Conservation (phyloP, 2,329 filamentous ascomycete genomes). For the Colletotrichum musae region DNA sequence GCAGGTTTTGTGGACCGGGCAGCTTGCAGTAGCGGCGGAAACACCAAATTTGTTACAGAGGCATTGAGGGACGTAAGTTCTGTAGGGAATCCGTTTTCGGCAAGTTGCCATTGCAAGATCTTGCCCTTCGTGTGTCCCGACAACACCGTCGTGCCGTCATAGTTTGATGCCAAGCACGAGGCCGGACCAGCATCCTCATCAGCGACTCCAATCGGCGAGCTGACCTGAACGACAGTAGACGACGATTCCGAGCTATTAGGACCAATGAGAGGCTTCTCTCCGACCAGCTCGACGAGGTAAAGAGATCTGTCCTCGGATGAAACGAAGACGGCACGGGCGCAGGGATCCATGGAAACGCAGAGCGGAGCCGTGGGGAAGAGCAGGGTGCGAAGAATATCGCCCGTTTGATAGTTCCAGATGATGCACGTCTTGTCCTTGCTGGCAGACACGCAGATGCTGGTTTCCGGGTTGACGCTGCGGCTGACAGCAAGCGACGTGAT, state of each 20-base stretch:
- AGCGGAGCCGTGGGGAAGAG: conserved; percentile 82
- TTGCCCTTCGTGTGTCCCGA: conserved; percentile 88
- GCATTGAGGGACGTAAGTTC: conserved; percentile 82
- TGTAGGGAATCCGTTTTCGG: conserved; percentile 76
- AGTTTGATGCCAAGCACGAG: conserved; percentile 80
- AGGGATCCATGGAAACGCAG: conserved; percentile 84
- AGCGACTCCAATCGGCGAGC: conserved; percentile 67
- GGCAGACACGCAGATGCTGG: conserved; percentile 87
- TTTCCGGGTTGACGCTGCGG: conserved; percentile 76
- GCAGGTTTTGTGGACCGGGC: conserved; percentile 65
- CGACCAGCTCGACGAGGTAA: conserved; percentile 82
- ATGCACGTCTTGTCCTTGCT: conserved; percentile 91
- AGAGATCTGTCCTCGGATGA: conserved; percentile 86
- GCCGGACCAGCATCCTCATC: conserved; percentile 76
- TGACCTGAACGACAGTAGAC: conserved; percentile 70
- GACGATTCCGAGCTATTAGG: conserved; percentile 66
- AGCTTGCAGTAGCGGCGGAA: conserved; percentile 74
- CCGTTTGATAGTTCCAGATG: conserved; percentile 91
- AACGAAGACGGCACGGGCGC: conserved; percentile 85
- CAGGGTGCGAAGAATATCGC: conserved; percentile 83
- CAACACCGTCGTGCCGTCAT: conserved; percentile 85
- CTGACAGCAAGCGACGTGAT: conserved; percentile 77
- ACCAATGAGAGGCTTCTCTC: conserved; percentile 69
- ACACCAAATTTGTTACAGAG: conserved; percentile 85
- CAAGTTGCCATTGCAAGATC: conserved; percentile 85